Evolutionary conservation across 352 stramenopile species (phyloP).

Genomic region (Pythium utonaiense): DNA sequence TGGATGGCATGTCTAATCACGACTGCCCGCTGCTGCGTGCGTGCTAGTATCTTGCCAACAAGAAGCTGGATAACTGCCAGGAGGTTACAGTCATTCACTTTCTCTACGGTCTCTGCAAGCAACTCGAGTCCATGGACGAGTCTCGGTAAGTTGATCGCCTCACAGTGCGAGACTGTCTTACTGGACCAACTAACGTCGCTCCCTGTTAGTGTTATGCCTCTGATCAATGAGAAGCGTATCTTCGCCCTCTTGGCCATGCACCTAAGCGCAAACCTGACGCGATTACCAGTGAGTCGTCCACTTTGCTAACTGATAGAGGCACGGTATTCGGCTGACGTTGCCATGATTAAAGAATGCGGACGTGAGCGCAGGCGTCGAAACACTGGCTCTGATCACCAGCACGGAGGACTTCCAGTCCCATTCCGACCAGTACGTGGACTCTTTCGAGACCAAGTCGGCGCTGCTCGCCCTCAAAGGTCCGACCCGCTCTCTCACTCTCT

Average conservation of each 20-base stretch:
- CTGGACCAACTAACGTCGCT: background rate
- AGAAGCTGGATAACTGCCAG: slow-evolving; percentile 76
- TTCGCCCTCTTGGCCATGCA: slow-evolving; percentile 78
- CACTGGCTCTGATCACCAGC: slow-evolving; percentile 70
- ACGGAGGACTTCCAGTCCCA: slow-evolving; percentile 86
- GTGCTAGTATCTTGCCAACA: slow-evolving; percentile 58
- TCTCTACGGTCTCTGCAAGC: slow-evolving; percentile 74
- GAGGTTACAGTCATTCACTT: slow-evolving; percentile 89
- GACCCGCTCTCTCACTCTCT: slow-evolving; percentile 5
- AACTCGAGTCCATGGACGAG: slow-evolving; percentile 83
- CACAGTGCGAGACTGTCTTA: too few species aligned
- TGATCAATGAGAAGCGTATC: slow-evolving; percentile 77
- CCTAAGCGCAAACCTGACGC: slow-evolving; percentile 51
- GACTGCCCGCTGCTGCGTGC: too few species aligned
- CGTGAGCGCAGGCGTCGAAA: slow-evolving; percentile 53
- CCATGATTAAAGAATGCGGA: slow-evolving; percentile 37
- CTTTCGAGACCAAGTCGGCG: slow-evolving; percentile 48
- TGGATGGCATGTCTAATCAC: too few species aligned
- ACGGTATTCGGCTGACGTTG: background rate
- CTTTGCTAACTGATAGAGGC: too few species aligned
- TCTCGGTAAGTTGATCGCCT: slow-evolving; percentile 33
- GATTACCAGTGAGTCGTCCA: slow-evolving; percentile 24
- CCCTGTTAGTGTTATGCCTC: slow-evolving; percentile 67
- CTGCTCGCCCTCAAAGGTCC: slow-evolving; percentile 54
- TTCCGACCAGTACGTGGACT: slow-evolving; percentile 54